A percentile compares a stretch with the other conserved stretches of the same genome.
phyloP scores from a whole-genome alignment of 2,329 filamentous ascomycete genomes.

The Grosmannia huntii region DNA sequence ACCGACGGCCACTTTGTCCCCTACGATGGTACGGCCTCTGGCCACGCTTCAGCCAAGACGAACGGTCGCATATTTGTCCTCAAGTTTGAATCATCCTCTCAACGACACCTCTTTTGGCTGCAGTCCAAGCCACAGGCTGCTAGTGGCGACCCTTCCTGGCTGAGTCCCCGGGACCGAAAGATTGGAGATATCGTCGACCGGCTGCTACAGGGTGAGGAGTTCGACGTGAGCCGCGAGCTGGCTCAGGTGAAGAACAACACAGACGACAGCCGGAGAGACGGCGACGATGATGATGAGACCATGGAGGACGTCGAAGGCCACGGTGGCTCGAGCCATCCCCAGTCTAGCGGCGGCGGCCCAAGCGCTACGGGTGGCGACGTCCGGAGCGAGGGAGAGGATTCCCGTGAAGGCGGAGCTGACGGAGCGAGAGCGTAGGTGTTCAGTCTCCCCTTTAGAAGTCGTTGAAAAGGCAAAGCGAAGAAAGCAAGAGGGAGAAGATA shows the following conservation, averaged over 20 bases:
- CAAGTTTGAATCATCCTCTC: conserved; percentile 85
- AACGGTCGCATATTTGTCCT: conserved; percentile 88
- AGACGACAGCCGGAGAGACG: conserved; percentile 26
- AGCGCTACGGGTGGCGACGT: conserved; percentile 86
- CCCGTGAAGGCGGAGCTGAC: conserved; percentile 87
- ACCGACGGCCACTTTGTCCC: conserved; percentile 77
- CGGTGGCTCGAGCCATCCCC: conserved; percentile 44
- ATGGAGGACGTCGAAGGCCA: conserved; percentile 67
- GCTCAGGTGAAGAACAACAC: conserved; percentile 41
- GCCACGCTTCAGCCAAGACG: conserved; percentile 48
- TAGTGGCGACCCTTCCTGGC: conserved; percentile 57
- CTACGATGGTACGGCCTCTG: conserved; percentile 50
- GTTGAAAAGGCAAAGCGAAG: neutral
- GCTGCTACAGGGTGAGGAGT: conserved; percentile 77
- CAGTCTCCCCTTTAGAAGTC: conserved; percentile 17
- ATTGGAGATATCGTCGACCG: conserved; percentile 78
- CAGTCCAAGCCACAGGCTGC: conserved; percentile 75
- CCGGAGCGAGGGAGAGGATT: conserved; percentile 75
- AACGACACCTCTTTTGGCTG: conserved; percentile 90
- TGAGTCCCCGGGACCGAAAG: conserved; percentile 75
- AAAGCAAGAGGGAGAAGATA: neutral
- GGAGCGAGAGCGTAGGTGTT: conserved; percentile 98
- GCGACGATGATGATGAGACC: conserved; percentile 62
- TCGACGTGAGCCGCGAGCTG: conserved; percentile 65
- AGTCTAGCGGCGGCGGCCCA: conserved; percentile 68